Evolutionary conservation across 805 yeast species (phyloP).

Genomic region (Myxozyma mucilagina): DNA sequence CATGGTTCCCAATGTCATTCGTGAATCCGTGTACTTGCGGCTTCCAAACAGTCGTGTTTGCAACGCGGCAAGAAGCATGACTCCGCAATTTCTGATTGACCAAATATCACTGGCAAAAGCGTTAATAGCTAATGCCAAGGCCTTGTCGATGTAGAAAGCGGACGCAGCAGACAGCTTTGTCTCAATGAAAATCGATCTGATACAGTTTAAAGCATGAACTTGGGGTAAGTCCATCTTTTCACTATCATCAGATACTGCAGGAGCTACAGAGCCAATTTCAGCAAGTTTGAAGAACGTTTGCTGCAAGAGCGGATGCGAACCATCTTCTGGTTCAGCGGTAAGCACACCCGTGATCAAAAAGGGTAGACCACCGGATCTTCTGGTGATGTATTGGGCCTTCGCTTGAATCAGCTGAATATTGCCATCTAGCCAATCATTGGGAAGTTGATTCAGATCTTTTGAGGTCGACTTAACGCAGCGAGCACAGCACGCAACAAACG

Average conservation of each 20-base stretch:
- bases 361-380: constrained; percentile 94
- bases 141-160: constrained; percentile 53
- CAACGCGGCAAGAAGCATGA: constrained; percentile 85
- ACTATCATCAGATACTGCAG: constrained; percentile 50
- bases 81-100: constrained; percentile 89
- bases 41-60: constrained; percentile 79
- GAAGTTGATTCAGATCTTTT: constrained; percentile 42
- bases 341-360: constrained; percentile 72
- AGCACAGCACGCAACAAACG: constrained; percentile 65
- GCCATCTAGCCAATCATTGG: constrained; percentile 60
- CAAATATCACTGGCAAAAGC: constrained; percentile 69
- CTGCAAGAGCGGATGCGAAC: constrained; percentile 44
- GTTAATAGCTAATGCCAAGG: constrained; percentile 59
- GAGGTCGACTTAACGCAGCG: constrained; percentile 47
- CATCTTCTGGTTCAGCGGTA: constrained; percentile 48
- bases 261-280: constrained; percentile 55
- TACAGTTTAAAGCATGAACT: constrained; percentile 89
- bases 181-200: constrained; percentile 72
- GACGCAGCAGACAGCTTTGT: constrained; percentile 59
- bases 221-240: constrained; percentile 78
- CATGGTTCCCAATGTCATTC: constrained; percentile 37
- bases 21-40: constrained; percentile 41
- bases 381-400: constrained; percentile 69
- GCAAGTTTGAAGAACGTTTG: constrained; percentile 55
- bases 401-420: constrained; percentile 55